Evolutionary conservation across 345 rosid genomes (phyloP).

Genomic region (Melastoma malabathricum): DNA sequence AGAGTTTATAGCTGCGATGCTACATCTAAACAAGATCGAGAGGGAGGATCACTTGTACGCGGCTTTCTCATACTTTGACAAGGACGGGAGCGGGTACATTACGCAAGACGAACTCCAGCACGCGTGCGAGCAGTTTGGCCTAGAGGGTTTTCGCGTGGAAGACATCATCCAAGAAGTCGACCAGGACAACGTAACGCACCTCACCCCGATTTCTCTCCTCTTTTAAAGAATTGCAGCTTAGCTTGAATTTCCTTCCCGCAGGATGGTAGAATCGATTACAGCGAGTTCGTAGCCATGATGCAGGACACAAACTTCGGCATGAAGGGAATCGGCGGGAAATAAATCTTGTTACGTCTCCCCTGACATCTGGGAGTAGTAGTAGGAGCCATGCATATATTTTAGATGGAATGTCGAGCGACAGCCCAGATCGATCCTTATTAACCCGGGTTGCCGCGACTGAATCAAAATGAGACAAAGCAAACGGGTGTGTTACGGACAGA

Average conservation of each 20-base stretch:
- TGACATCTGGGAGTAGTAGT: no score
- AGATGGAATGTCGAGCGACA: no score
- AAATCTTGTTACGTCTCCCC: no score
- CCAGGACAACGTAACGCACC: conserved; percentile 55
- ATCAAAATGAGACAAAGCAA: no score
- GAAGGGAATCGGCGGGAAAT: conserved; percentile 2
- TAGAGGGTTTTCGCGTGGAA: conserved; percentile 41
- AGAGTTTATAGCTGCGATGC: conserved; percentile 85
- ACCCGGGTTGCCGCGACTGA: no score
- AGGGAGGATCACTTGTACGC: conserved; percentile 69
- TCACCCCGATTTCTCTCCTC: not conserved
- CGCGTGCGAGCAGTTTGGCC: conserved; percentile 64
- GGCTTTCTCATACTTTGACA: conserved; percentile 77
- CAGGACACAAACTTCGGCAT: conserved; percentile 40
- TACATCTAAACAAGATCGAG: conserved; percentile 68
- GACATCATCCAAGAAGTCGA: conserved; percentile 67
- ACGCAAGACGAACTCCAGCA: conserved; percentile 69
- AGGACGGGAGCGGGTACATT: conserved; percentile 80
- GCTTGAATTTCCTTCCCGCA: conserved; percentile 9
- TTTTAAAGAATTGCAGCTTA: no score
- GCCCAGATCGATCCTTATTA: no score
- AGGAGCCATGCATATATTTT: no score
- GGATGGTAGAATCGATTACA: conserved; percentile 81
- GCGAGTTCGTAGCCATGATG: conserved; percentile 85
- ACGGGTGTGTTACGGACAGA: no score